These are phyloP conservation scores for Peterozyma xylosa DNA, from an alignment of 805 yeast species.

Conservation along the genomic window DNA sequence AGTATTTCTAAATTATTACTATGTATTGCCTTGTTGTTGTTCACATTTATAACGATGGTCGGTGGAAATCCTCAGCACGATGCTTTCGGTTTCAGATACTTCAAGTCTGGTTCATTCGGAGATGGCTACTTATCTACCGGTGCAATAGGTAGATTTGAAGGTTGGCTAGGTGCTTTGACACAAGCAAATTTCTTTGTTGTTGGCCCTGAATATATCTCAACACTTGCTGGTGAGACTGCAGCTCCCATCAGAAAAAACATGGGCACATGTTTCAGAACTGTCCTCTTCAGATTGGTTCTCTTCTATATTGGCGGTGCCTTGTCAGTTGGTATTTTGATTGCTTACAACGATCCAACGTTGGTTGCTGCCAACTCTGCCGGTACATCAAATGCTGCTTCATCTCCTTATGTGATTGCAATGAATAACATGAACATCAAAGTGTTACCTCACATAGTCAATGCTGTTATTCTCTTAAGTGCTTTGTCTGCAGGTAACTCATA, in stretches of 20 bases:
- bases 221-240: conserved; percentile 35
- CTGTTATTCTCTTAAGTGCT: conserved; percentile 61
- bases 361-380: conserved; percentile 42
- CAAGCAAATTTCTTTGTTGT: conserved; percentile 31
- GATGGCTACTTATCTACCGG: conserved; percentile 30
- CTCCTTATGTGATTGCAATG: conserved; percentile 81
- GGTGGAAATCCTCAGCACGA: conserved; percentile 49
- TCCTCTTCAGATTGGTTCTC: conserved; percentile 33
- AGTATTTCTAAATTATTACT: conserved; percentile 38
- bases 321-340: conserved; percentile 29
- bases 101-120: conserved; percentile 33
- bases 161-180: conserved; percentile 30
- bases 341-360: conserved; percentile 25
- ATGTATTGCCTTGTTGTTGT: conserved; percentile 39
- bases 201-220: conserved; percentile 36
- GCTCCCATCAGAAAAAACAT: conserved; percentile 31
- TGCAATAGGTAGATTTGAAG: conserved; percentile 30
- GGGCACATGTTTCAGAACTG: conserved; percentile 33
- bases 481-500: conserved; percentile 80
- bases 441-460: conserved; percentile 71
- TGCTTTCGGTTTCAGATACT: conserved; percentile 42
- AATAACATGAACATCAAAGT: conserved; percentile 49
- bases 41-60: conserved; percentile 46
- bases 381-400: conserved; percentile 64
- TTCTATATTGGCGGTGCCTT: conserved; percentile 37